phyloP scores from a whole-genome alignment of 345 rosid species.

The Camelina neglecta region DNA sequence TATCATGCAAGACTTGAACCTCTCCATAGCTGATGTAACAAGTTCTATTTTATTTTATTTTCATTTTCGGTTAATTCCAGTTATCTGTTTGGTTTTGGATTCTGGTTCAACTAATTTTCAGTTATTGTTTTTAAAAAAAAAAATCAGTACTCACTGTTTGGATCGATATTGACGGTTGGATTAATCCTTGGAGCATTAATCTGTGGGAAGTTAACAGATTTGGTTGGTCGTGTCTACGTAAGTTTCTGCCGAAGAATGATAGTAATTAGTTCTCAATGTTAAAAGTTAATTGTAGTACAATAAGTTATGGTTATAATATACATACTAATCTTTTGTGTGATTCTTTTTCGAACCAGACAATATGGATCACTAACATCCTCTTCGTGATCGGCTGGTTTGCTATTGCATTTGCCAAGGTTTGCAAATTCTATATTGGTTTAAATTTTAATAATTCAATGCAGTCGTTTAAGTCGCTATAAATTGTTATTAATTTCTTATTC shows the following conservation, averaged over 20 bases:
- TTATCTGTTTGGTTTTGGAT: neutral
- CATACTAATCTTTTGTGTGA: neutral
- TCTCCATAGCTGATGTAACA: conserved; percentile 42
- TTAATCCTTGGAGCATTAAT: conserved; percentile 53
- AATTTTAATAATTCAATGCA: neutral
- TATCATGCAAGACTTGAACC: conserved; percentile 45
- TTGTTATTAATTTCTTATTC: too few species aligned
- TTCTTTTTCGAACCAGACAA: conserved; percentile 48
- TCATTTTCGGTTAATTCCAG: conserved; percentile 10
- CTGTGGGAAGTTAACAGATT: conserved; percentile 54
- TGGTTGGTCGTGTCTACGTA: conserved; percentile 57
- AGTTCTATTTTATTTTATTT: conserved; percentile 9
- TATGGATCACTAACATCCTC: conserved; percentile 52
- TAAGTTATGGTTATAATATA: neutral
- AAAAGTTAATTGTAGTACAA: neutral
- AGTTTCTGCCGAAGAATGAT: neutral
- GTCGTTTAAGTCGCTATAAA: too few species aligned
- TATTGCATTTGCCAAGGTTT: conserved; percentile 63
- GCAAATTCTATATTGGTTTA: neutral
- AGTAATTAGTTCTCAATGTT: neutral
- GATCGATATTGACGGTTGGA: conserved; percentile 61
- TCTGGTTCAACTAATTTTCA: neutral
- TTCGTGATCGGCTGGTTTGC: conserved; percentile 56
- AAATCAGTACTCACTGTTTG: conserved; percentile 56
- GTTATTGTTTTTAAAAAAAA: too few species aligned